These are phyloP conservation scores for Trichoderma breve DNA, from an alignment of 2,329 filamentous ascomycete genomes.

Conservation along the genomic window DNA sequence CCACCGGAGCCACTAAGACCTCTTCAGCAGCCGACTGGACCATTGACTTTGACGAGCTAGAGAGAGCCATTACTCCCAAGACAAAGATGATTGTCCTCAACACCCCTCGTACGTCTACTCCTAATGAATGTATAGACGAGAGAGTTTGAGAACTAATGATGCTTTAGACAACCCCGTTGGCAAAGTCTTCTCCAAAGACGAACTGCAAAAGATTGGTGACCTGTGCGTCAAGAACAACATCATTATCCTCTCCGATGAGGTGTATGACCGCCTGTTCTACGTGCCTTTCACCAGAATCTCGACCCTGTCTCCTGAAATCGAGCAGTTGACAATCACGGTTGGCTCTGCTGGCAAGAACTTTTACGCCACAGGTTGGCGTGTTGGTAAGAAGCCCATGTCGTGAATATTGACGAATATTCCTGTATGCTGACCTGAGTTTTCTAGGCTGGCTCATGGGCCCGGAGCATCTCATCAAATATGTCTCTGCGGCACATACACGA, in stretches of 20 bases:
- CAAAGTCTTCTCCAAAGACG: constrained; percentile 85
- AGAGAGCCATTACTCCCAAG: constrained; percentile 74
- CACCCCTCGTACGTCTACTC: constrained; percentile 54
- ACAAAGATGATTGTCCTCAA: constrained; percentile 97
- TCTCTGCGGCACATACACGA: constrained; percentile 86
- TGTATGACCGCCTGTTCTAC: constrained; percentile 95
- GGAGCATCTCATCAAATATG: constrained; percentile 83
- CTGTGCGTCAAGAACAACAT: constrained; percentile 91
- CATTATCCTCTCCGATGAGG: constrained; percentile 87
- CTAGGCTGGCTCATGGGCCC: constrained; percentile 86
- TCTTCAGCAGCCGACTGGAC: constrained; percentile 86
- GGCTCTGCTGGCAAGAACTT: constrained; percentile 98
- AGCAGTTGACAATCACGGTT: constrained; percentile 84
- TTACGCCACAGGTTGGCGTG: constrained; percentile 95
- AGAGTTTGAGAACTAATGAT: neutral
- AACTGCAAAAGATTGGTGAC: constrained; percentile 80
- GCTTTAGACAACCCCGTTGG: constrained; percentile 82
- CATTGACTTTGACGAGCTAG: constrained; percentile 79
- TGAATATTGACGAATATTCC: neutral
- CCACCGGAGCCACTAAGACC: constrained; percentile 72
- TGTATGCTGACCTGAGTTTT: neutral
- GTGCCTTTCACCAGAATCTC: constrained; percentile 91
- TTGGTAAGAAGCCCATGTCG: constrained; percentile 44
- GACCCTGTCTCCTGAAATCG: constrained; percentile 86
- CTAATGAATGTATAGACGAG: neutral